A percentile compares a stretch with the other conserved stretches of the same genome.
These are phyloP conservation scores for Pythium myriotylum DNA, from an alignment of 352 stramenopile species.

Conservation along the genomic window DNA sequence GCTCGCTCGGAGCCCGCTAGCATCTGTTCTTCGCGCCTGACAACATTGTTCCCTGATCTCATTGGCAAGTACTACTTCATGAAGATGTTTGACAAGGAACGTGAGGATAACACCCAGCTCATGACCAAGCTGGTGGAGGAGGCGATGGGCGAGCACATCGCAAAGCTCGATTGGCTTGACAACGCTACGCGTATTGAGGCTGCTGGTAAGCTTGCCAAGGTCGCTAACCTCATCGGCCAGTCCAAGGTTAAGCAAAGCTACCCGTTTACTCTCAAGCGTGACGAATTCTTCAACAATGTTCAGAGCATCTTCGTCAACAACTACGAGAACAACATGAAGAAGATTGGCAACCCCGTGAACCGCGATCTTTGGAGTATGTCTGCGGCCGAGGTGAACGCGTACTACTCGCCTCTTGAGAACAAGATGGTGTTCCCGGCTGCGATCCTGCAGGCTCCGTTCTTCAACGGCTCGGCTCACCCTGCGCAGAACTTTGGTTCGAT, in stretches of 20 bases:
- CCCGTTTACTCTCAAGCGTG: constrained; percentile 28
- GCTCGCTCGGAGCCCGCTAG: constrained; percentile 61
- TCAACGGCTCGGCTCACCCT: constrained; percentile 66
- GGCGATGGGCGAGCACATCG: constrained; percentile 76
- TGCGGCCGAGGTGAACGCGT: constrained; percentile 90
- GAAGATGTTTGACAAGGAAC: constrained; percentile 70
- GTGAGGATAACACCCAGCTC: constrained; percentile 61
- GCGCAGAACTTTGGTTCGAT: constrained; percentile 93
- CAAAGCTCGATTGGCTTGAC: constrained; percentile 90
- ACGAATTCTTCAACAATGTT: neutral
- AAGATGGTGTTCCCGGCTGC: constrained; percentile 94
- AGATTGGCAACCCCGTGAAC: too few species aligned
- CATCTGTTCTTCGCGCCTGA: too few species aligned
- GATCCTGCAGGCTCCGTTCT: constrained; percentile 94
- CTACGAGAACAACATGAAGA: too few species aligned
- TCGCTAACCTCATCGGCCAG: constrained; percentile 37
- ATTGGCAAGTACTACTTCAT: constrained; percentile 81
- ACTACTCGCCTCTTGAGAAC: constrained; percentile 60
- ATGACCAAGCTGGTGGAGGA: constrained; percentile 86
- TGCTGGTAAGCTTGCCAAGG: constrained; percentile 77
- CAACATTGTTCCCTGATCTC: constrained; percentile 34
- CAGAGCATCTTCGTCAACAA: neutral
- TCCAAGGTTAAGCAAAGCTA: constrained; percentile 43
- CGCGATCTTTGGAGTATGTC: constrained; percentile 77
- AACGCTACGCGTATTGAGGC: constrained; percentile 71